Evolutionary conservation across 176 grass and related monocot species (phyloP).

Genomic region (Bothriochloa decipiens): DNA sequence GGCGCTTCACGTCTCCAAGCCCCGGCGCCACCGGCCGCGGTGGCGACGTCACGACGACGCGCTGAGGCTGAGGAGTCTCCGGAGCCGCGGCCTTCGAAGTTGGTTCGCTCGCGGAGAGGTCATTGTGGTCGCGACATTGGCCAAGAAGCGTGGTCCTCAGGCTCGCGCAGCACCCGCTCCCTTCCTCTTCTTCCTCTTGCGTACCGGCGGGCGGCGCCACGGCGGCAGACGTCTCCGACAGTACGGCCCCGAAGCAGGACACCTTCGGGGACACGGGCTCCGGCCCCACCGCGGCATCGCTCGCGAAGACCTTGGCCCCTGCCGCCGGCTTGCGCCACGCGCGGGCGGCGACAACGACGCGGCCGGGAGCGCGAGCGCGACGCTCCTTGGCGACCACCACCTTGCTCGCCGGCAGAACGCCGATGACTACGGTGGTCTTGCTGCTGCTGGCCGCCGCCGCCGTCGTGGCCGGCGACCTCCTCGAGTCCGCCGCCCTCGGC

Average conservation of each 20-base stretch:
- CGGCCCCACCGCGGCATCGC: constrained; percentile 39
- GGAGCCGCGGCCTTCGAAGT: neutral
- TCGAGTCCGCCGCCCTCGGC: neutral
- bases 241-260: constrained; percentile 44
- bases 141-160: neutral
- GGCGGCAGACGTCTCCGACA: neutral
- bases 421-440: constrained; percentile 15
- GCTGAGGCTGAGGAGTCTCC: neutral
- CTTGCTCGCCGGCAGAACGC: constrained; percentile 42
- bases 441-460: neutral
- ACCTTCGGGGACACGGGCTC: constrained; percentile 57
- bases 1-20: constrained; percentile 42
- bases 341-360: neutral
- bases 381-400: constrained; percentile 24
- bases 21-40: constrained; percentile 17
- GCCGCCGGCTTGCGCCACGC: constrained; percentile 37
- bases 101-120: neutral
- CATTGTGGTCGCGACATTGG: neutral
- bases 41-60: neutral
- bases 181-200: neutral
- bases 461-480: neutral
- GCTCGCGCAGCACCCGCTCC: constrained; percentile 36
- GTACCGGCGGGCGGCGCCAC: neutral
- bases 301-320: constrained; percentile 43
- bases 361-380: neutral